A percentile compares a stretch with the other conserved stretches of the same genome.
These are phyloP conservation scores for Penicillium sp. DNA, from an alignment of 2,329 filamentous ascomycete species.

Conservation along the genomic window DNA sequence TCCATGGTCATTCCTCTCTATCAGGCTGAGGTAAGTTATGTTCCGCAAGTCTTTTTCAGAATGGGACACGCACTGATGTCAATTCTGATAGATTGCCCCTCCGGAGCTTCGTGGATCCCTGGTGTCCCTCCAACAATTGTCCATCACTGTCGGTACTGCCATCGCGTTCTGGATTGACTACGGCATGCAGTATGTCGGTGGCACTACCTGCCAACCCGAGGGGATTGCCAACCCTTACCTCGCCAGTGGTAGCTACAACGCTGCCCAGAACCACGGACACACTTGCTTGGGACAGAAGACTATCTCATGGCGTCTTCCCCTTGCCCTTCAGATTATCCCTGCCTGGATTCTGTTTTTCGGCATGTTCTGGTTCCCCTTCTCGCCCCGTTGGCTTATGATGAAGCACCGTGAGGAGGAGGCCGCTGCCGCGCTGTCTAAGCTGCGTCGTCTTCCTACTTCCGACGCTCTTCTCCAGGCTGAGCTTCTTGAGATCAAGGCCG, in stretches of 20 bases:
- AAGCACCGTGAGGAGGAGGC: constrained; percentile 68
- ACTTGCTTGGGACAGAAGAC: constrained; percentile 60
- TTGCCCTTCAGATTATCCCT: constrained; percentile 57
- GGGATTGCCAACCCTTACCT: constrained; percentile 11
- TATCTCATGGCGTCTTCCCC: constrained; percentile 48
- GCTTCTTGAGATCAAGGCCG: constrained; percentile 79
- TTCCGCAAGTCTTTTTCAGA: no score
- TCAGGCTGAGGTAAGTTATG: constrained; percentile 17
- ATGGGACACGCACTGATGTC: no score
- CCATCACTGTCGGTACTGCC: constrained; percentile 56
- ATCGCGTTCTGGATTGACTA: constrained; percentile 56
- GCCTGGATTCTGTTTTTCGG: constrained; percentile 65
- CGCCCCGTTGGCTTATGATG: constrained; percentile 71
- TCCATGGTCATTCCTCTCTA: constrained; percentile 33
- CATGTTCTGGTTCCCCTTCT: constrained; percentile 80
- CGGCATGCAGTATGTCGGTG: constrained; percentile 56
- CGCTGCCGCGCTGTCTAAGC: constrained; percentile 58
- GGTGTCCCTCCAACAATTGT: constrained; percentile 65
- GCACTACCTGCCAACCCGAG: constrained; percentile 6
- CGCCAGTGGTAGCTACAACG: constrained; percentile 52
- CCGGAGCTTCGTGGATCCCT: constrained; percentile 65
- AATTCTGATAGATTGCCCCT: constrained; percentile 36
- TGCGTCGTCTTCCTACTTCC: constrained; percentile 61
- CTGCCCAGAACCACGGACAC: constrained; percentile 65
- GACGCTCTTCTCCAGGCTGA: constrained; percentile 71